Evolutionary conservation across 208 protist genomes (phyloP), one percentile per base, ranked within the genome.

Genomic region (Acanthamoeba polyphaga): DNA sequence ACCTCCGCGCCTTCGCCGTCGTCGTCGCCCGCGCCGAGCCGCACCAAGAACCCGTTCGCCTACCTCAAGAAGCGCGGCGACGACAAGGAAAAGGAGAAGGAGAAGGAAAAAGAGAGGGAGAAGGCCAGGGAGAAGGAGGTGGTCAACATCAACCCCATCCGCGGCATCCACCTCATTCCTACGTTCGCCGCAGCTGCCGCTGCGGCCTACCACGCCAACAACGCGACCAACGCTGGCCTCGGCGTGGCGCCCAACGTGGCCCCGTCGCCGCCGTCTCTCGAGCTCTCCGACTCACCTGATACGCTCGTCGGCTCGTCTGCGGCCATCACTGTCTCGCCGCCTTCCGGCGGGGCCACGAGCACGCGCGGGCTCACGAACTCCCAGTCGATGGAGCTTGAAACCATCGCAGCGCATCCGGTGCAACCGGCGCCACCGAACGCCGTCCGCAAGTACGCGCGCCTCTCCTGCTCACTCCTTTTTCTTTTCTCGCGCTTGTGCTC

Each of bases 61-160:
- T 74, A 74, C 29, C 66, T 74, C 66, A 74, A 74, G 66, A 74
- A 74, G 66, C 66, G 66, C 9, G 17, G 66, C 66, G 66, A 74
- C 66, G 60, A 66, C 60, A 66, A 66, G 24, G 60, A 66, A 24
- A 74, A 22, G 29, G 66, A 74, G 29, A 74, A 74, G 66, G 66
- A 74, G 12, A 32, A 32, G 27, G 32, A 38, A n/a, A 38, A 32
- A 3, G 24, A 15, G 27, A 70, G 10, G 8, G 62, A 32, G 3
- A 74, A 38, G 29, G 66, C 32, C 27, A 74, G 32, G 66, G 66
- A 74, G 17, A 74, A 38, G 66, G 66, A 74, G 66, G 66, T 74
- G 66, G 66, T 74, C 29, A 74, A 74, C 66, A 74, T 74, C 66
- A 74, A 74, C 29, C 66, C 66, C 66, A 74, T 74, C 29, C 66